A percentile compares a stretch with the other conserved stretches of the same genome.
Conservation (phyloP, 441 rosid species). For the Macaranga tanarius region DNA sequence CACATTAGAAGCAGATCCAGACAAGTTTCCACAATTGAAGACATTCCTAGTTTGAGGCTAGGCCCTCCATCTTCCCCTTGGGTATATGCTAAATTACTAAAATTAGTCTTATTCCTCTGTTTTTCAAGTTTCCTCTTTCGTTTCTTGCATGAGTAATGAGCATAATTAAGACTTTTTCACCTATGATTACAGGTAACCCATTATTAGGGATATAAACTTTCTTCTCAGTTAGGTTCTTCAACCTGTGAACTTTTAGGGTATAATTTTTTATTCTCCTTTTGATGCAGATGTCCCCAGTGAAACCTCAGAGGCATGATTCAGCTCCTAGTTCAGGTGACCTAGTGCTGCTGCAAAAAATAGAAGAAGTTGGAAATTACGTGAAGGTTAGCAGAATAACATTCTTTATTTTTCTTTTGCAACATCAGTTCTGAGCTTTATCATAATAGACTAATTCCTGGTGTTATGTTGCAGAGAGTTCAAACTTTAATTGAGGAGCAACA, state of each 20-base stretch:
- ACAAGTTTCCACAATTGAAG: conserved; percentile 50
- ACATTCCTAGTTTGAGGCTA: conserved; percentile 41
- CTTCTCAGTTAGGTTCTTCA: neutral
- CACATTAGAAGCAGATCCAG: conserved; percentile 54
- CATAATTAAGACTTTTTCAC: neutral
- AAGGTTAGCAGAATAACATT: conserved; percentile 39
- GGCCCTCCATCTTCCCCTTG: conserved; percentile 42
- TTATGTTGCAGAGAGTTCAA: conserved; percentile 59
- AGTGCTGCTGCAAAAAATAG: conserved; percentile 53
- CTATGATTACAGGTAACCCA: neutral
- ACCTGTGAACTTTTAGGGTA: neutral
- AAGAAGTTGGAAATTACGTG: conserved; percentile 64
- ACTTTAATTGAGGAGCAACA: conserved; percentile 50
- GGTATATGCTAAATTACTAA: conserved; percentile 41
- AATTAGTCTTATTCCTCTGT: too few relatives aligned
- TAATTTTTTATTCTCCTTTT: conserved; percentile 15
- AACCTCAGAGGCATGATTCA: conserved; percentile 37
- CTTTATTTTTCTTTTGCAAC: neutral
- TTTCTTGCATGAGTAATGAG: neutral
- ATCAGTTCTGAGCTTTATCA: conserved; percentile 1
- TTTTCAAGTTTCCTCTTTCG: neutral
- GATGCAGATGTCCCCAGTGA: conserved; percentile 57
- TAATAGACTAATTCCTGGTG: conserved; percentile 9
- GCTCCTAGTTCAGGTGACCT: conserved; percentile 40
- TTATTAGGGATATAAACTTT: neutral